Evolutionary conservation across 208 protist species (phyloP).

Genomic region (Acanthamoeba lenticulata): DNA sequence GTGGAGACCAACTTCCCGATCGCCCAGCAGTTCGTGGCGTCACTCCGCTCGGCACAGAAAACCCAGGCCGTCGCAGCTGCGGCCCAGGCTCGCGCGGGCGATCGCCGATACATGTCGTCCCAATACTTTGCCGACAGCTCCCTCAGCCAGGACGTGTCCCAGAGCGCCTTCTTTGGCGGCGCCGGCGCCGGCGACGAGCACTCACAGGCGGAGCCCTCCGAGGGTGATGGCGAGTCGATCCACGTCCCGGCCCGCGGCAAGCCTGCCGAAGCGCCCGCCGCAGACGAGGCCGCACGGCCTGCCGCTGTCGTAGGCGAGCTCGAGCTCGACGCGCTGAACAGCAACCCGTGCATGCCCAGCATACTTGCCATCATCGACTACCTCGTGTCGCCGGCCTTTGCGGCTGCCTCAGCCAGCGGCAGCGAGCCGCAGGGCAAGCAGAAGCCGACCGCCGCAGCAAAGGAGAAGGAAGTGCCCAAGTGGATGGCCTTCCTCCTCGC

Average conservation of each 20-base stretch:
- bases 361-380: slow-evolving; percentile 80
- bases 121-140: slow-evolving; percentile 82
- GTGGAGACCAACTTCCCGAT: slow-evolving; percentile 87
- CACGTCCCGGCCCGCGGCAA: neutral
- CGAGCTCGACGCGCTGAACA: slow-evolving; percentile 83
- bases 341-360: slow-evolving; percentile 82
- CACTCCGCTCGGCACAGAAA: slow-evolving; percentile 1
- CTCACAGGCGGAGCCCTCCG: too few relatives aligned
- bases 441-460: neutral
- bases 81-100: neutral
- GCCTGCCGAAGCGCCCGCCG: too few relatives aligned
- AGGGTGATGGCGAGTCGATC: slow-evolving; percentile 6
- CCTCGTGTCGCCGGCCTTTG: slow-evolving; percentile 66
- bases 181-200: neutral
- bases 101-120: slow-evolving; percentile 78
- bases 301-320: too few relatives aligned
- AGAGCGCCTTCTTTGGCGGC: slow-evolving; percentile 29
- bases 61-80: neutral
- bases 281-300: too few relatives aligned
- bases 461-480: slow-evolving; percentile 74
- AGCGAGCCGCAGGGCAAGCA: neutral
- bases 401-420: neutral
- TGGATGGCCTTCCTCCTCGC: slow-evolving; percentile 88
- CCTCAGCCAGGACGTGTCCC: slow-evolving; percentile 76
- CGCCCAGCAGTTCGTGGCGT: slow-evolving; percentile 63